Evolutionary conservation across 1,284 basidiomycete species (phyloP).

Genomic region (Ceratobasidium sp.): DNA sequence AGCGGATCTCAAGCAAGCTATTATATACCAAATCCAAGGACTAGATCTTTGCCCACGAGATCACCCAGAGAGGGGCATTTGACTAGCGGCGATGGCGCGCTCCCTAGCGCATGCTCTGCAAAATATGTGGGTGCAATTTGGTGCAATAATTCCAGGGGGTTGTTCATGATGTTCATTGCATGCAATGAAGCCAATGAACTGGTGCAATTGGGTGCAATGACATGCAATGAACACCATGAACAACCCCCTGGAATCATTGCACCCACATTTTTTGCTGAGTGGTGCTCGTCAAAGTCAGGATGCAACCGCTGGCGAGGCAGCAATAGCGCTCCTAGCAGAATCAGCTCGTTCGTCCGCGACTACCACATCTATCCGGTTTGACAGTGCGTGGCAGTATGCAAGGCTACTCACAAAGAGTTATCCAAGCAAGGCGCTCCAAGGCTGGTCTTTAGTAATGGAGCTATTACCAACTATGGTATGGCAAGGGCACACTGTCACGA

Average conservation of each 20-base stretch:
- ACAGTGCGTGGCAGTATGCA: not conserved
- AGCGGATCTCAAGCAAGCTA: not conserved
- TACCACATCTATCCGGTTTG: not conserved
- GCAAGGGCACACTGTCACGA: not conserved
- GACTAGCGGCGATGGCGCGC: not conserved
- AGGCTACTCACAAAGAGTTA: no score
- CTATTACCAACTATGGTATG: conserved; percentile 10
- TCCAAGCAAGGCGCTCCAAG: not conserved
- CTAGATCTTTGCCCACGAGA: not conserved
- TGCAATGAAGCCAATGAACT: no score
- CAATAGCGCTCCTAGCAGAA: not conserved
- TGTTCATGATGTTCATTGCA: no score
- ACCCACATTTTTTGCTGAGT: no score
- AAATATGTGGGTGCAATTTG: no score
- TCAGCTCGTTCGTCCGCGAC: not conserved
- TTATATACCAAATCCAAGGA: not conserved
- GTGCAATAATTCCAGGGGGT: no score
- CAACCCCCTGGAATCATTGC: no score
- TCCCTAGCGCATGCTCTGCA: no score
- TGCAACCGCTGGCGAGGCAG: no score
- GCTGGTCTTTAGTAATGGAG: conserved; percentile 6
- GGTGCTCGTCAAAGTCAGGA: no score
- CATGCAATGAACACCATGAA: no score
- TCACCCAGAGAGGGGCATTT: not conserved
- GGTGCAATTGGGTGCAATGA: no score